Evolutionary conservation across 495 filamentous ascomycete genomes (phyloP).

Genomic region (Penicillium cosmopolitanum): DNA sequence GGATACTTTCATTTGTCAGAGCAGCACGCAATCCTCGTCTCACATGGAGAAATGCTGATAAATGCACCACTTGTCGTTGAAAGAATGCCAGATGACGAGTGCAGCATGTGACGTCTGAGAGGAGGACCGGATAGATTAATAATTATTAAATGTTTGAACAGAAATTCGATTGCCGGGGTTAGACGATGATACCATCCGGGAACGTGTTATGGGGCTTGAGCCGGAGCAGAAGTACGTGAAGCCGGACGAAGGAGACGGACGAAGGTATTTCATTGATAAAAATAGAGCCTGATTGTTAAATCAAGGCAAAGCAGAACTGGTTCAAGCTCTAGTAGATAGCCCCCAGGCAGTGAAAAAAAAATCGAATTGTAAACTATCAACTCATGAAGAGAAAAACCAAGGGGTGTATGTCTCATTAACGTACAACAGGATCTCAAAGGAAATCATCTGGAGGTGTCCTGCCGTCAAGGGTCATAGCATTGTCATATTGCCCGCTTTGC

Average conservation of each 20-base stretch:
- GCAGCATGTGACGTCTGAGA: constrained; percentile 7
- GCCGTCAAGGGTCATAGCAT: constrained; percentile 29
- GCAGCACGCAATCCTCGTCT: constrained; percentile 39
- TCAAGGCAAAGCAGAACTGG: too few relatives aligned
- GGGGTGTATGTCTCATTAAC: constrained; percentile 43
- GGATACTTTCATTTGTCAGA: constrained; percentile 34
- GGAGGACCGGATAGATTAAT: not conserved
- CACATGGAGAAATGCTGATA: constrained; percentile 34
- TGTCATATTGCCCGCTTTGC: constrained; percentile 22
- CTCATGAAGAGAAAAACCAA: constrained; percentile 28
- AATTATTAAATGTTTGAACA: constrained; percentile 1
- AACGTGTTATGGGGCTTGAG: too few relatives aligned
- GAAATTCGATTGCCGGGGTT: too few relatives aligned
- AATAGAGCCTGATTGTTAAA: too few relatives aligned
- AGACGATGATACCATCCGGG: too few relatives aligned
- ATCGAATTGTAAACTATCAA: constrained; percentile 33
- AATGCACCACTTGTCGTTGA: constrained; percentile 19
- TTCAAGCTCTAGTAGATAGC: too few relatives aligned
- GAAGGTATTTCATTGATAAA: too few relatives aligned
- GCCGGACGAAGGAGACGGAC: too few relatives aligned
- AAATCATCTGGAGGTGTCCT: constrained; percentile 31
- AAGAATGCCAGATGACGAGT: constrained; percentile 8
- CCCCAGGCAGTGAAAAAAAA: not conserved
- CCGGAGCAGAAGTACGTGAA: too few relatives aligned
- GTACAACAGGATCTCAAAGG: constrained; percentile 34